Evolutionary conservation across 148 eudicot genomes (phyloP).

Genomic region (Pouteria glomerata): DNA sequence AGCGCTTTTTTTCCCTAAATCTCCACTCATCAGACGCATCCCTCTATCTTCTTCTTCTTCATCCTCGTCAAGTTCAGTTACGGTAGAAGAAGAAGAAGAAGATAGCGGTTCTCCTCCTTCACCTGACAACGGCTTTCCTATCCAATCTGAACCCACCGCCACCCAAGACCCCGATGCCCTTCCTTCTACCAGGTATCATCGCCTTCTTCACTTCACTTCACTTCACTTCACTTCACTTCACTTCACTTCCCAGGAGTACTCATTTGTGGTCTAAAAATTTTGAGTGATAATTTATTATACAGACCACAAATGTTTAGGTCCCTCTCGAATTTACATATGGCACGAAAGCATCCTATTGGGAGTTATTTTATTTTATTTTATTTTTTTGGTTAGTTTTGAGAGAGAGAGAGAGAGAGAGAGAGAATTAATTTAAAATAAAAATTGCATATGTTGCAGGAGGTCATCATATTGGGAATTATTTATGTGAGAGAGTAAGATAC

Average conservation of each 20-base stretch:
- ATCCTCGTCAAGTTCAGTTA: conserved; percentile 14
- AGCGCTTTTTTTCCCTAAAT: background rate
- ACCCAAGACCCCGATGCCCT: conserved; percentile 17
- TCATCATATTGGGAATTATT: too few relatives aligned
- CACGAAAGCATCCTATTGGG: too few relatives aligned
- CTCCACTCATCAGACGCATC: background rate
- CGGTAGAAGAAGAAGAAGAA: conserved; percentile 28
- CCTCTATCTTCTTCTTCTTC: conserved; percentile 10
- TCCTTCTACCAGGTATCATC: conserved; percentile 42
- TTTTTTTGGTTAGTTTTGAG: too few relatives aligned
- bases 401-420: too few relatives aligned
- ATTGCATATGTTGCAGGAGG: too few relatives aligned
- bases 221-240: background rate
- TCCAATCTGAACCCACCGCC: background rate
- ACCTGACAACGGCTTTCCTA: background rate
- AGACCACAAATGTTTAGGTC: too few relatives aligned
- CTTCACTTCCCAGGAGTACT: background rate
- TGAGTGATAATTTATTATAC: conserved; percentile 5
- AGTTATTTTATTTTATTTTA: too few relatives aligned
- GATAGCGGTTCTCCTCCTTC: conserved; percentile 15
- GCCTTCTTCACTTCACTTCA: too few relatives aligned
- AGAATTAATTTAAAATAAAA: too few relatives aligned
- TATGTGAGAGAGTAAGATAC: too few relatives aligned
- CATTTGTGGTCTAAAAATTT: background rate
- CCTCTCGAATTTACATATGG: background rate